phyloP scores from a whole-genome alignment of 495 filamentous ascomycete species.

The Polyplosphaeria fusca region DNA sequence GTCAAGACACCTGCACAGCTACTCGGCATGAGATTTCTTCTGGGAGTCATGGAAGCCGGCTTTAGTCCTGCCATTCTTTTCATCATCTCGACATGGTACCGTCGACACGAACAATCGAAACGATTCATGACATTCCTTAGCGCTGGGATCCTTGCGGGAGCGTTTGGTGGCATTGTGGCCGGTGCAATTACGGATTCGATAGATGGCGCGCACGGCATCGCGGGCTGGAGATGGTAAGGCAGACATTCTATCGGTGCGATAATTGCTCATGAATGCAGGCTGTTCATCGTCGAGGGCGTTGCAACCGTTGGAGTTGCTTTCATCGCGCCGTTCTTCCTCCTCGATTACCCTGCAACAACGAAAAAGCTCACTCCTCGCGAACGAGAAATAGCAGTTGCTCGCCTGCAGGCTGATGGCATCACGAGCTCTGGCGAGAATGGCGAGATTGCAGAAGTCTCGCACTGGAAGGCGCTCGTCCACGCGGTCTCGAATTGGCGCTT shows the following conservation, averaged over 20 bases:
- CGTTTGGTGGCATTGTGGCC: slow-evolving; percentile 53
- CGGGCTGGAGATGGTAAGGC: slow-evolving; percentile 46
- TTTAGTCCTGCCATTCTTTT: slow-evolving; percentile 49
- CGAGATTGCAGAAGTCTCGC: slow-evolving; percentile 22
- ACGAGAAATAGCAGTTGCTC: slow-evolving; percentile 38
- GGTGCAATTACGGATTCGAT: slow-evolving; percentile 44
- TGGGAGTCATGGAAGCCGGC: slow-evolving; percentile 47
- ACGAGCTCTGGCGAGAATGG: slow-evolving; percentile 16
- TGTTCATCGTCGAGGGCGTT: slow-evolving; percentile 42
- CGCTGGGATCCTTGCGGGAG: slow-evolving; percentile 50
- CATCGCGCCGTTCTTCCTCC: slow-evolving; percentile 54
- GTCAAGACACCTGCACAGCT: slow-evolving; percentile 47
- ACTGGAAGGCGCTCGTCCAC: slow-evolving; percentile 38
- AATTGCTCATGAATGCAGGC: slow-evolving; percentile 27
- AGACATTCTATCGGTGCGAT: background rate
- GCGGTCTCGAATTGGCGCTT: slow-evolving; percentile 39
- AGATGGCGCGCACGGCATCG: slow-evolving; percentile 43
- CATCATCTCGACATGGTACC: slow-evolving; percentile 53
- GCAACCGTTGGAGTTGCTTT: slow-evolving; percentile 49
- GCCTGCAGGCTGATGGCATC: slow-evolving; percentile 36
- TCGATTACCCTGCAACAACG: slow-evolving; percentile 54
- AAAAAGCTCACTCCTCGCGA: slow-evolving; percentile 37
- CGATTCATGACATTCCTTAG: slow-evolving; percentile 53
- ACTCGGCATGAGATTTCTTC: slow-evolving; percentile 41
- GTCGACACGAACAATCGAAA: slow-evolving; percentile 50